Evolutionary conservation across 495 filamentous ascomycete genomes (phyloP).

Genomic region (Xylaria nigripes): DNA sequence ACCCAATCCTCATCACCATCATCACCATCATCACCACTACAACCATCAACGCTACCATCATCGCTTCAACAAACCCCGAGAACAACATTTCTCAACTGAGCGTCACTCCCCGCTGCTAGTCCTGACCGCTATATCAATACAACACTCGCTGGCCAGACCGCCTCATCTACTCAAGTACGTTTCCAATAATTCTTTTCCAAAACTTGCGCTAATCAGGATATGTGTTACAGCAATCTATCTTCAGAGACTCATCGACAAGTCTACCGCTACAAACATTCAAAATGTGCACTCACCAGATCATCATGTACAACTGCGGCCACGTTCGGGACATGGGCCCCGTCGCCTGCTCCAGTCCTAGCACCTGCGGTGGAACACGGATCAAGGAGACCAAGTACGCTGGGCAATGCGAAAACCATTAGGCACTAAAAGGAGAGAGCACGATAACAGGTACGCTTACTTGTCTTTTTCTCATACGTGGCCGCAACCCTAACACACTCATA

Average conservation of each 20-base stretch:
- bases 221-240: not conserved
- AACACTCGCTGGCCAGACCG: not conserved
- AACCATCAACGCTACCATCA: not conserved
- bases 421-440: not conserved
- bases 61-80: not conserved
- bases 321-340: not conserved
- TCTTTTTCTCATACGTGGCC: not conserved
- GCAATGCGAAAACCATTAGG: conserved; percentile 2
- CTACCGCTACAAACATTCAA: not conserved
- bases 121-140: not conserved
- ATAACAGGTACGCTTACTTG: not conserved
- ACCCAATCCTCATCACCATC: conserved; percentile 1
- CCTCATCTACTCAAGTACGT: not conserved
- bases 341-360: not conserved
- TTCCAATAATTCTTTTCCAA: not conserved
- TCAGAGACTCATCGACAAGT: not conserved
- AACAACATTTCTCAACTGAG: not conserved
- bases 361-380: not conserved
- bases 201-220: not conserved
- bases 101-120: not conserved
- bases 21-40: conserved; percentile 3
- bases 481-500: not conserved
- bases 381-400: not conserved
- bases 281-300: conserved; percentile 11
- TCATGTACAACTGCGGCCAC: conserved; percentile 7